Evolutionary conservation across 106 monocot species (phyloP), one percentile per base, ranked within the genome.

Genomic region (Dendrobium chrysotoxum): DNA sequence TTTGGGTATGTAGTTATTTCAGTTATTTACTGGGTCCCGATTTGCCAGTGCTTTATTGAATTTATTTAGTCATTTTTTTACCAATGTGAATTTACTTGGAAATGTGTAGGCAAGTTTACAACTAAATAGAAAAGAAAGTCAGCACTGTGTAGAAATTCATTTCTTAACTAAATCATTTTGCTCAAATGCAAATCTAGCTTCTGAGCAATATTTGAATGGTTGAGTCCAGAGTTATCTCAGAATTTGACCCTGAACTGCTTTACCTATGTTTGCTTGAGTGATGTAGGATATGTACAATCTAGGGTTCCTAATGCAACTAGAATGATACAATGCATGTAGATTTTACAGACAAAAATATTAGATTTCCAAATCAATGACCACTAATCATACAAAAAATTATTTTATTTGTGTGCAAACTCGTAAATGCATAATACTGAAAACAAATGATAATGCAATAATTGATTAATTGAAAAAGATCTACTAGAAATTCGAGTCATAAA

Each of bases 1-100:
- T 95, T 7, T 87, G 93, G 89, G 95, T 95, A 87, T 80, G 86
- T 61, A 23, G 61, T 6, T 61, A n/a, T 61, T 61, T 61, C 61
- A 61, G n/a, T 20, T 61, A 61, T 25, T 61, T 61, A 23, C 55
- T 16, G 0, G 61, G 23, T 1, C 15, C 6, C 23, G 23, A 61
- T 61, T 61, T 61, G 5, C n/a, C 6, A 61, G 4, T 61, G 23
- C 61, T 61, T 57, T 61, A 20, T 61, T 61, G 21, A 11, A 21
- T 61, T 61, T 61, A 5, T n/a, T 55, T 16, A 17, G 13, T 61
- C 61, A 61, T 61, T n/a, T 11, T 61, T 61, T 61, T 61, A 5
- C 7, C 23, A 61, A 23, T 61, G 23, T 11, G n/a, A 61, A 61
- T 61, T 23, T 61, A 5, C 61, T 6, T 61, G 61, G 61, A 23